Evolutionary conservation across 768 basidiomycete genomes (phyloP), one percentile per base, ranked within the genome.

Genomic region (Boletus subparvulus): DNA sequence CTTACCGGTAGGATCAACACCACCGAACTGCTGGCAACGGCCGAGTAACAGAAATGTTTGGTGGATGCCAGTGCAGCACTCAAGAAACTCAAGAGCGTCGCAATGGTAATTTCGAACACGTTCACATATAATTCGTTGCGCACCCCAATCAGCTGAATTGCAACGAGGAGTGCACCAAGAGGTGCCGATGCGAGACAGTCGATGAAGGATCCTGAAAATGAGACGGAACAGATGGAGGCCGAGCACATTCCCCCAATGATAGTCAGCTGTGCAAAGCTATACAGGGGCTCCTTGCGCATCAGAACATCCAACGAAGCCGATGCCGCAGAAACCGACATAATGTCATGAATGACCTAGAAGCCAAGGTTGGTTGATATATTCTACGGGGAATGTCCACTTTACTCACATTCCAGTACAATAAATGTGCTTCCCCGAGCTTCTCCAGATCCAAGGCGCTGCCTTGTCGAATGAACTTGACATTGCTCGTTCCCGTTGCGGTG

Each of bases 91-190:
- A 90, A 80, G 26, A 93, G 74, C 3, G 85, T 87, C 5, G 92
- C 86, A 48, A 92, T 81, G 13, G 87, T 89, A 58, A 94, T 91
- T 63, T 91, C 90, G 55, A 90, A 93, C 32, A 94, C 83, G 54
- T 90, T 89, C 7, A 81, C 83, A 64, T 91, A 92, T 16, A 94
- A 71, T 66, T 92, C 88, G 63, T 92, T 90, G 58, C 84, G 80
- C 8, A 83, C 81, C 14, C 86, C 85, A 44, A 90, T 68, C 45
- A 87, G 77, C 66, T 94, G 92, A 14, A 92, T 79, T 42, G 77
- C 74, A 26, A 92, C 85, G 32, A 95, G 79, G 6, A 92, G 74
- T 19, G 82, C 83, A 11, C 93, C 92, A 24, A 94, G 79, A 0
- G 91, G 92, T 61, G 88, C 87, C 0, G 83, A 79, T 37, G 85